These are phyloP conservation scores for Luffa aegyptiaca DNA, from an alignment of 306 rosid genomes.

Conservation along the genomic window DNA sequence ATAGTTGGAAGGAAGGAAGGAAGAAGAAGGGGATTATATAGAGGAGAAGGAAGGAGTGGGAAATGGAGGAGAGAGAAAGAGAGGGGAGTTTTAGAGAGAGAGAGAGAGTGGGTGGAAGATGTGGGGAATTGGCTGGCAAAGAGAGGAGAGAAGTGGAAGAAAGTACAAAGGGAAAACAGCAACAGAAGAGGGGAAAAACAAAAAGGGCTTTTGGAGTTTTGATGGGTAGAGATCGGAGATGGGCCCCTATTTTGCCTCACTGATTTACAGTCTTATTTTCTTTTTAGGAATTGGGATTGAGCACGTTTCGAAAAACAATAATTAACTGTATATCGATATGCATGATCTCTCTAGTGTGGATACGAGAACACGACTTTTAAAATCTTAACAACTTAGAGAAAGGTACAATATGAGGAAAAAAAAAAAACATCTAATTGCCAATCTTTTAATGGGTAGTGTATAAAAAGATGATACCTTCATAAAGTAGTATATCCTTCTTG, in stretches of 20 bases:
- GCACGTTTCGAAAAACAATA: no score
- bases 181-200: conserved; percentile 18
- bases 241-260: conserved; percentile 26
- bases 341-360: no score
- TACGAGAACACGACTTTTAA: no score
- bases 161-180: conserved; percentile 40
- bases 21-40: not conserved
- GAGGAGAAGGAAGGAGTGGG: not conserved
- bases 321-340: no score
- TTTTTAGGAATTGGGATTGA: no score
- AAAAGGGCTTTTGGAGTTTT: conserved; percentile 32
- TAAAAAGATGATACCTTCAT: no score
- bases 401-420: no score
- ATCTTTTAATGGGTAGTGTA: no score
- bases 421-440: no score
- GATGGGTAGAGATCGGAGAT: conserved; percentile 30
- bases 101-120: conserved; percentile 10
- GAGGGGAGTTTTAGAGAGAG: not conserved
- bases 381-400: no score
- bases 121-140: conserved; percentile 35
- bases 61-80: not conserved
- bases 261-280: conserved; percentile 9
- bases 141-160: conserved; percentile 6
- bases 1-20: no score
- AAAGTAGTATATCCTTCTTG: no score